These are phyloP conservation scores for Phenoliferia sp. DNA, from an alignment of 1,284 basidiomycete species.

Conservation along the genomic window DNA sequence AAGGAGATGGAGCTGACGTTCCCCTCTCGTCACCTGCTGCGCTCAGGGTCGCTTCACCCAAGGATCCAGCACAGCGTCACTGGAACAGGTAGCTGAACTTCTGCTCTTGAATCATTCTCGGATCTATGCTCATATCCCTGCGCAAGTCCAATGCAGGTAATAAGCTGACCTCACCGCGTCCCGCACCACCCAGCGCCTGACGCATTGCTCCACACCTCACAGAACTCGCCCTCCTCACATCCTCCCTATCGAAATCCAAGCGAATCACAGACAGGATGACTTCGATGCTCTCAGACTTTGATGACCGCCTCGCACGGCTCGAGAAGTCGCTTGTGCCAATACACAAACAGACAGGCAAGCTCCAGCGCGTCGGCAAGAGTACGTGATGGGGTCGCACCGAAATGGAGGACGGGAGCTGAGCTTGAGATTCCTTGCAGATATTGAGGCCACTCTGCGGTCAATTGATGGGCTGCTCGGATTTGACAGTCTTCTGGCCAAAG, in stretches of 20 bases:
- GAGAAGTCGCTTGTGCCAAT: constrained; percentile 36
- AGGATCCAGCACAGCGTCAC: background rate
- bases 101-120: background rate
- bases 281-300: constrained; percentile 43
- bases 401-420: background rate
- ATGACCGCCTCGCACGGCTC: constrained; percentile 39
- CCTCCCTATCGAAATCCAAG: constrained; percentile 43
- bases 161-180: background rate
- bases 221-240: constrained; percentile 45
- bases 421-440: constrained; percentile 15
- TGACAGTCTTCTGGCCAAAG: constrained; percentile 35
- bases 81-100: background rate
- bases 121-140: background rate
- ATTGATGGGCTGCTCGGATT: constrained; percentile 36
- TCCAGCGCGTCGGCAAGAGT: constrained; percentile 31
- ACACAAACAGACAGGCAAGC: constrained; percentile 31
- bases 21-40: too few species aligned
- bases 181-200: background rate
- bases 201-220: constrained; percentile 29
- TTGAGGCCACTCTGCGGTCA: constrained; percentile 33
- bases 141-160: background rate
- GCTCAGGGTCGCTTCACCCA: too few species aligned
- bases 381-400: background rate
- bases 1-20: too few species aligned
- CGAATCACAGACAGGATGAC: constrained; percentile 44